Percentiles rank a stretch among this genome's conserved stretches.
phyloP scores from a whole-genome alignment of 179 eudicot species.

The Amaranthus tricolor region DNA sequence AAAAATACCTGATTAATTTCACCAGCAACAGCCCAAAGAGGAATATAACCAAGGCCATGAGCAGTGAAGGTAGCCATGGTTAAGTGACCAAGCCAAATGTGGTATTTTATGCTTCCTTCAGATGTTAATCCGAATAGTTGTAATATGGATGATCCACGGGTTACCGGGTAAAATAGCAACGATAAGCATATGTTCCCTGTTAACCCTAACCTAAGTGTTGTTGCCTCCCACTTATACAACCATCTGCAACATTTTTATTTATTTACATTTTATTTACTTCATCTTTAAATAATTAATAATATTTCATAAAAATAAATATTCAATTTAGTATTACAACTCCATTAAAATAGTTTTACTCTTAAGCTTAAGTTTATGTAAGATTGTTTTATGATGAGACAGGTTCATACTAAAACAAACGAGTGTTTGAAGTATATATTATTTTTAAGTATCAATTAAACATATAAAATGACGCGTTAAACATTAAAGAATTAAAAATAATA shows the following conservation, averaged over 20 bases:
- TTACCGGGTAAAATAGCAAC: slow-evolving; percentile 57
- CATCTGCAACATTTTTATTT: slow-evolving; percentile 26
- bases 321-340: not conserved
- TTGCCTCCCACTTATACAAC: slow-evolving; percentile 43
- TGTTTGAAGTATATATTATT: too few relatives aligned
- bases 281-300: not conserved
- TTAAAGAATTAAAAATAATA: too few relatives aligned
- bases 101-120: slow-evolving; percentile 64
- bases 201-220: slow-evolving; percentile 41
- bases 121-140: slow-evolving; percentile 59
- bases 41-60: slow-evolving; percentile 50
- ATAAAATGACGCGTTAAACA: too few relatives aligned
- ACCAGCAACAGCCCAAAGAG: slow-evolving; percentile 38
- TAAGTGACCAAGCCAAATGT: slow-evolving; percentile 63
- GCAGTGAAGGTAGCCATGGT: slow-evolving; percentile 39
- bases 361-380: too few relatives aligned
- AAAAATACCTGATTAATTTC: slow-evolving; percentile 39
- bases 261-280: not conserved
- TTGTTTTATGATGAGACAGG: too few relatives aligned
- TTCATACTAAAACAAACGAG: too few relatives aligned
- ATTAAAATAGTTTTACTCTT: too few relatives aligned
- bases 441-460: too few relatives aligned
- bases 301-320: not conserved
- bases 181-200: slow-evolving; percentile 55
- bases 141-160: slow-evolving; percentile 57